Conservation (phyloP, 1,284 basidiomycete species). For the Cutaneotrichosporon mucoides region DNA sequence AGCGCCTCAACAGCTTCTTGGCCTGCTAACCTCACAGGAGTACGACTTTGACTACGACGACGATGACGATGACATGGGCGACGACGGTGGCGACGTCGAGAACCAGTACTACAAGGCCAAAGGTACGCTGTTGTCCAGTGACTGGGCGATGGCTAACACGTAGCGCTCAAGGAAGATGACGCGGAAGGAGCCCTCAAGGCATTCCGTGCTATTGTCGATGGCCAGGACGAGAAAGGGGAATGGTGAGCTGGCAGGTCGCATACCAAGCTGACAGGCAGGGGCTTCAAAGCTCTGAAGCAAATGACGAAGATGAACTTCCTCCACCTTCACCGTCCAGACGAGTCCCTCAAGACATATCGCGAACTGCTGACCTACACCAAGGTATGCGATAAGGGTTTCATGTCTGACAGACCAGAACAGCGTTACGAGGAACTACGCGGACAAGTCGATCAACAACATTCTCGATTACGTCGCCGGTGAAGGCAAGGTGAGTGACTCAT, state of each 20-base stretch:
- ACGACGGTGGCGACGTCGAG: conserved; percentile 86
- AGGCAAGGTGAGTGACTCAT: conserved; percentile 60
- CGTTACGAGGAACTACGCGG: conserved; percentile 60
- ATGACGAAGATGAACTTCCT: conserved; percentile 93
- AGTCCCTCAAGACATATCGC: conserved; percentile 81
- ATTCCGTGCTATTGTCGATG: conserved; percentile 78
- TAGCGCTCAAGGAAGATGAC: conserved; percentile 87
- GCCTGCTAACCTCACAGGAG: conserved; percentile 57
- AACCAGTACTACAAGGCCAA: conserved; percentile 99
- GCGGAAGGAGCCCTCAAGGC: conserved; percentile 84
- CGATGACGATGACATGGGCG: conserved; percentile 64
- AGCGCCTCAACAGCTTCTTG: background rate
- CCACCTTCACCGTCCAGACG: conserved; percentile 67
- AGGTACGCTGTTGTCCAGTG: too few relatives aligned
- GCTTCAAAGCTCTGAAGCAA: conserved; percentile 98
- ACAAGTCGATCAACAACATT: conserved; percentile 98
- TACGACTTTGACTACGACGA: conserved; percentile 92
- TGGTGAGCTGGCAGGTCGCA: conserved; percentile 58
- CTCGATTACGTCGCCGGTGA: conserved; percentile 93
- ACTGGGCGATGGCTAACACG: too few relatives aligned
- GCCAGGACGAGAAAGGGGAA: conserved; percentile 85
- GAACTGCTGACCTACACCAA: conserved; percentile 87
- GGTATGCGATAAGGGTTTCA: conserved; percentile 28
- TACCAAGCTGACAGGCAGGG: conserved; percentile 57
- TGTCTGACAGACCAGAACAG: conserved; percentile 22